Percentiles rank a stretch among this genome's conserved stretches.
These are phyloP conservation scores for Pseudogymnoascus sp. DNA, from an alignment of 2,329 filamentous ascomycete genomes.

Conservation along the genomic window DNA sequence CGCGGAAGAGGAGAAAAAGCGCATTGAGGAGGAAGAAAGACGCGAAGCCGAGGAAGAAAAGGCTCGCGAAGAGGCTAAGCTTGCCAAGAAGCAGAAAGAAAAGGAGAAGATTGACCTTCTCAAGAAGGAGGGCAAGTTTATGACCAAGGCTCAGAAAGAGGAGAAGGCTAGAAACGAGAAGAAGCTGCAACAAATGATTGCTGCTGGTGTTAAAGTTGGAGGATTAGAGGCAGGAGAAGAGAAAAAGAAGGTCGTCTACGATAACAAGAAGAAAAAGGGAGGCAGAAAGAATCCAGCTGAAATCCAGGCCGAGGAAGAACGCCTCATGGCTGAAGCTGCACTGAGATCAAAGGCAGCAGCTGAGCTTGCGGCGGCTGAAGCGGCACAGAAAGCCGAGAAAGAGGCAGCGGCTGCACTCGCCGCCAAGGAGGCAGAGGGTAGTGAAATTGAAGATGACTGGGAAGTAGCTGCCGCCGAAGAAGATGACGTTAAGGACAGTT, in stretches of 20 bases:
- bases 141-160: slow-evolving; percentile 80
- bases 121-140: slow-evolving; percentile 80
- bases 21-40: slow-evolving; percentile 59
- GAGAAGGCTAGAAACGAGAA: slow-evolving; percentile 72
- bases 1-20: slow-evolving; percentile 56
- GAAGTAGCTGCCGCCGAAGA: slow-evolving; percentile 72
- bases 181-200: slow-evolving; percentile 79
- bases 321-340: slow-evolving; percentile 69
- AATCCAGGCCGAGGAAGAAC: slow-evolving; percentile 65
- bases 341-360: slow-evolving; percentile 62
- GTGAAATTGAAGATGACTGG: slow-evolving; percentile 75
- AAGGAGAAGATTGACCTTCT: slow-evolving; percentile 80
- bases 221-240: slow-evolving; percentile 47
- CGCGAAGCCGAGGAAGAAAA: slow-evolving; percentile 60
- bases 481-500: slow-evolving; percentile 82
- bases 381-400: slow-evolving; percentile 53
- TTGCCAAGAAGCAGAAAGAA: slow-evolving; percentile 75
- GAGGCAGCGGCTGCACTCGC: slow-evolving; percentile 50
- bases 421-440: slow-evolving; percentile 48
- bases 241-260: slow-evolving; percentile 66
- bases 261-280: slow-evolving; percentile 70
- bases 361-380: slow-evolving; percentile 57
- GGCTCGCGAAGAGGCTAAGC: slow-evolving; percentile 65
- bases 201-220: slow-evolving; percentile 66
- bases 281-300: slow-evolving; percentile 44